Base-by-base conservation (phyloP, 176 grass and related monocot species). In the Oryza australiensis region DNA sequence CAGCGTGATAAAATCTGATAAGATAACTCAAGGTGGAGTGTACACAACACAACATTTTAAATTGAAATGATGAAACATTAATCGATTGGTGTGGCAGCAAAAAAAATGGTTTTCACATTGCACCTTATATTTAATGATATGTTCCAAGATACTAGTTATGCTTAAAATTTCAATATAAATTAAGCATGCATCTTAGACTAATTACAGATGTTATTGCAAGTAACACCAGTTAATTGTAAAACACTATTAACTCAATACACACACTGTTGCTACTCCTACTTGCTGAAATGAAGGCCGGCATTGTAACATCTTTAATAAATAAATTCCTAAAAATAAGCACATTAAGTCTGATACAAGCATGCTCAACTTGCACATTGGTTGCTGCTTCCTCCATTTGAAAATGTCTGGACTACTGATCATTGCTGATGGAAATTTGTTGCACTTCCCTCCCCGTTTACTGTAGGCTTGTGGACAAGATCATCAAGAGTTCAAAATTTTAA, bases 61-160 rank as follows among this genome's bases (percentile, higher is more conserved):
- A 12, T n/a, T 2, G 10, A 59, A 26, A 63, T 28, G 3, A 2
- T 32, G 16, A 74, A 29, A 64, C 24, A 18, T 30, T 72, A 80
- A 9, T 57, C 72, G 53, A 35, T n/a, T 26, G 9, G n/a, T 55
- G 11, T 78, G 33, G 34, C 59, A 68, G 38, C 10, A 22, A 35
- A 59, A 55, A 79, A 30, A 22, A 68, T 4, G 13, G 16, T 67
- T 20, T 74, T 7, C 6, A n/a, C 18, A 13, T 3, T 40, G 34
- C 38, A 41, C 84, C 84, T 80, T 51, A 57, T 41, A 57, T 48
- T 49, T 22, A 64, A 78, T 49, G 13, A 86, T 38, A 26, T 74
- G 63, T 27, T 24, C 12, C 18, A 27, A 34, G 15, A 20, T n/a
- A 59, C 60, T 55, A 27, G 5, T 12, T 59, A 12, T 34, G 18